phyloP scores from a whole-genome alignment of 2,329 filamentous ascomycete genomes.

The Cryphonectria naterciae region DNA sequence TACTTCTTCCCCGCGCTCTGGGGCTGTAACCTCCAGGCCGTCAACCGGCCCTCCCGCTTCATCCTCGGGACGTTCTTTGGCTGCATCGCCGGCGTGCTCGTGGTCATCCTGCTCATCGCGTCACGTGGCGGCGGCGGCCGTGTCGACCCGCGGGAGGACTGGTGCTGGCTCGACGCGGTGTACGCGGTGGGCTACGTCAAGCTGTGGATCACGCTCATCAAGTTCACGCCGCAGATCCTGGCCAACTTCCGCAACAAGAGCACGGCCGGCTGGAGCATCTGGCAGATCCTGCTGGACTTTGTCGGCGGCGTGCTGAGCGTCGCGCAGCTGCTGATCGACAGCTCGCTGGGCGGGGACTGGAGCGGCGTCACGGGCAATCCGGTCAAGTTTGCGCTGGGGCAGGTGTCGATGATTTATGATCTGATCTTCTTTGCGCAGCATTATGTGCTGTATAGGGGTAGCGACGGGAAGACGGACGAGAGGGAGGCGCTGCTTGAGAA shows the following conservation, averaged over 20 bases:
- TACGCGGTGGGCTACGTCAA: slow-evolving; percentile 85
- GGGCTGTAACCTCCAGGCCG: slow-evolving; percentile 68
- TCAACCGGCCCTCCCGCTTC: slow-evolving; percentile 59
- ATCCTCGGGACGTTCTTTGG: slow-evolving; percentile 74
- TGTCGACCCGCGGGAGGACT: slow-evolving; percentile 48
- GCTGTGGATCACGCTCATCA: slow-evolving; percentile 83
- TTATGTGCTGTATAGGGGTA: slow-evolving; percentile 71
- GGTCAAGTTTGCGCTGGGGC: slow-evolving; percentile 84
- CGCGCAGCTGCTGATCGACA: slow-evolving; percentile 81
- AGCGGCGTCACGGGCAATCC: slow-evolving; percentile 89
- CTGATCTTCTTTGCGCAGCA: slow-evolving; percentile 86
- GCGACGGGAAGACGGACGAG: slow-evolving; percentile 40
- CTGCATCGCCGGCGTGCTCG: slow-evolving; percentile 63
- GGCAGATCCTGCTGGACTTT: slow-evolving; percentile 82
- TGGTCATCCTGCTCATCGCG: slow-evolving; percentile 53
- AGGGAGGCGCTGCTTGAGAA: slow-evolving; percentile 42
- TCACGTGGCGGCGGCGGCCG: slow-evolving; percentile 35
- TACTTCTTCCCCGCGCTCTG: slow-evolving; percentile 72
- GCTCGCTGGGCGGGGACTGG: slow-evolving; percentile 84
- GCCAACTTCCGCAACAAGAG: slow-evolving; percentile 84
- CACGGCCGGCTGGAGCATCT: slow-evolving; percentile 86
- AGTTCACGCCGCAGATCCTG: slow-evolving; percentile 87
- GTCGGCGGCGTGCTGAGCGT: slow-evolving; percentile 81
- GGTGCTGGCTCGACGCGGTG: slow-evolving; percentile 66
- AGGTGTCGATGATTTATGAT: slow-evolving; percentile 86